Percentiles rank a stretch among this genome's conserved stretches.
phyloP scores from a whole-genome alignment of 345 rosid species.

The Durio zibethinus region DNA sequence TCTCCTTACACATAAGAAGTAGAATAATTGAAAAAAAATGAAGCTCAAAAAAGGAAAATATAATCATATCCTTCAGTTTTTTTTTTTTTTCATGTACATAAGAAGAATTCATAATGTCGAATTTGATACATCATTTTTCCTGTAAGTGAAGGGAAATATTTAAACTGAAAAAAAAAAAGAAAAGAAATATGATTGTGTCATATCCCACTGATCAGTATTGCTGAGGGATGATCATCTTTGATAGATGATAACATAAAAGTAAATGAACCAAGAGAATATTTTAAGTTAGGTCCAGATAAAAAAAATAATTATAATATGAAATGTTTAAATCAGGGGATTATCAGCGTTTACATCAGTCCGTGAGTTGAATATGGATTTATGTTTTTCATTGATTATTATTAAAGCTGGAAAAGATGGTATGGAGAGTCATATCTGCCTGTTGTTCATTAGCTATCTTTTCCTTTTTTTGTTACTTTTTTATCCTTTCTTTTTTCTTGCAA shows the following conservation, averaged over 20 bases:
- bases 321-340: not conserved
- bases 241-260: not conserved
- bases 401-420: conserved; percentile 10
- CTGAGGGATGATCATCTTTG: conserved; percentile 21
- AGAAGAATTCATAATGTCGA: not conserved
- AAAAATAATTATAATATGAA: not conserved
- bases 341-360: not conserved
- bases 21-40: too few species aligned
- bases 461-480: conserved; percentile 5
- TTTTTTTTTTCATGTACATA: not conserved
- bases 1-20: not conserved
- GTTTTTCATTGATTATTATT: not conserved
- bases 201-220: conserved; percentile 42
- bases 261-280: not conserved
- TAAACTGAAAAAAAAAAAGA: not conserved
- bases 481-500: conserved; percentile 3
- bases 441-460: conserved; percentile 11
- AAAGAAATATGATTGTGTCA: conserved; percentile 25
- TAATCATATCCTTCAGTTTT: not conserved
- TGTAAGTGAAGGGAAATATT: conserved; percentile 2
- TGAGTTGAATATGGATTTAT: not conserved
- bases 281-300: not conserved
- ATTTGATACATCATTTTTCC: not conserved
- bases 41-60: too few species aligned
- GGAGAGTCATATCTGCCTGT: conserved; percentile 7